Evolutionary conservation across 83 land plant genomes (phyloP), one percentile per base, ranked within the genome.

Genomic region (Picea abies): DNA sequence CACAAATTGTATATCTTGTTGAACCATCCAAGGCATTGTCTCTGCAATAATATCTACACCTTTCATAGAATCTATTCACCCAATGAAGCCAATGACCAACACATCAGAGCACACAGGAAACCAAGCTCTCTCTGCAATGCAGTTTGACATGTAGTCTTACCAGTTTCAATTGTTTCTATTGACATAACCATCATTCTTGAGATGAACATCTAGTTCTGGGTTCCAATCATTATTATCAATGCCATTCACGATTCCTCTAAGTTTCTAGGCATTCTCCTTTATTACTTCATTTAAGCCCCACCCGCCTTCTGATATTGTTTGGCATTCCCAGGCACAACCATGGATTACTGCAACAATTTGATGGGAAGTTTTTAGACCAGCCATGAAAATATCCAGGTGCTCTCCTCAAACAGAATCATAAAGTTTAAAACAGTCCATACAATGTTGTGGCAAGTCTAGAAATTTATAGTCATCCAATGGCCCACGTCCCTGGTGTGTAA

Each of bases 401-500:
- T 94, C 95, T 39, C 99, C 99, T 75, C 97, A 93, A 26, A 91
- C 82, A 95, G n/a, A n/a, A n/a, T n/a, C n/a, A n/a, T n/a, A n/a
- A n/a, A n/a, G n/a, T n/a, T n/a, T n/a, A n/a, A n/a, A n/a, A n/a
- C n/a, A n/a, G n/a, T n/a, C n/a, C n/a, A n/a, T n/a, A n/a, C n/a
- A n/a, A n/a, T n/a, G n/a, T n/a, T n/a, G n/a, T n/a, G n/a, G n/a
- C n/a, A n/a, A n/a, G n/a, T n/a, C n/a, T n/a, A n/a, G n/a, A n/a
- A n/a, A n/a, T n/a, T n/a, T n/a, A n/a, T n/a, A n/a, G n/a, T n/a
- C n/a, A n/a, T n/a, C n/a, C n/a, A n/a, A 15, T 67, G 98, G 98
- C 12, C 98, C 98, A 85, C 99, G 97, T 23, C 99, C 99, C 99
- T 97, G 92, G 61, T 97, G 97, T 63, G 99, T 98, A 65, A 97